Percentiles rank a stretch among this genome's conserved stretches.
Evolutionary conservation across 805 yeast genomes (phyloP).

Genomic region (Ogataea haglerorum): DNA sequence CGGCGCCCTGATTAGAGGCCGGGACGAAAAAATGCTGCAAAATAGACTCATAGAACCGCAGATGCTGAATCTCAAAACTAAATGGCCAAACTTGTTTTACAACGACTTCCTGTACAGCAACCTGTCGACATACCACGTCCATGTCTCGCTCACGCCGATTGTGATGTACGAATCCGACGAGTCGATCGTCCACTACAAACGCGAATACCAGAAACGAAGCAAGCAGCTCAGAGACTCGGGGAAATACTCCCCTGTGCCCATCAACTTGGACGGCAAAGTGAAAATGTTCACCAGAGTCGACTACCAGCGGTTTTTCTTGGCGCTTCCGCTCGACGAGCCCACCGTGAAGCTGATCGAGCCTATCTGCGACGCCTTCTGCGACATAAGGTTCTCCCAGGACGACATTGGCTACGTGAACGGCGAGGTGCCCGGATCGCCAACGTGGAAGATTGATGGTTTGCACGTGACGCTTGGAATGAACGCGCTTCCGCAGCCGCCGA

Average conservation of each 20-base stretch:
- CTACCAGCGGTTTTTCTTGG: constrained; percentile 16
- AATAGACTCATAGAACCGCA: constrained; percentile 22
- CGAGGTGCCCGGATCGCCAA: constrained; percentile 14
- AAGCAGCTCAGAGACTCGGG: constrained; percentile 7
- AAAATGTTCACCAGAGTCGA: constrained; percentile 16
- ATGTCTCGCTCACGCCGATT: constrained; percentile 28
- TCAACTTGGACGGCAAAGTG: constrained; percentile 6
- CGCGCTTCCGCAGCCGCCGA: background rate
- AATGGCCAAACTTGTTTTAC: constrained; percentile 25
- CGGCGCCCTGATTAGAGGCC: constrained; percentile 24
- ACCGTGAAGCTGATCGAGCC: constrained; percentile 4
- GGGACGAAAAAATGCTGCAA: constrained; percentile 10
- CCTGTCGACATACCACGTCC: constrained; percentile 15
- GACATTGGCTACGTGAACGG: constrained; percentile 21
- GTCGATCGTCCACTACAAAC: constrained; percentile 12
- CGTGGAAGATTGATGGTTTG: constrained; percentile 11
- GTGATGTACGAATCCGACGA: constrained; percentile 15
- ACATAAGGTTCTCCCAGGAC: constrained; percentile 11
- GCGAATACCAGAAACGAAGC: constrained; percentile 9
- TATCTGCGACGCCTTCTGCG: constrained; percentile 3
- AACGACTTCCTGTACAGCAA: constrained; percentile 16
- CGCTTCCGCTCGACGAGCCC: constrained; percentile 7
- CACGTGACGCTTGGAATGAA: constrained; percentile 23
- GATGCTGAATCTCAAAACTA: constrained; percentile 11
- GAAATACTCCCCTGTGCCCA: constrained; percentile 2